phyloP scores from a whole-genome alignment of 1,284 basidiomycete genomes.

The Abortiporus biennis region DNA sequence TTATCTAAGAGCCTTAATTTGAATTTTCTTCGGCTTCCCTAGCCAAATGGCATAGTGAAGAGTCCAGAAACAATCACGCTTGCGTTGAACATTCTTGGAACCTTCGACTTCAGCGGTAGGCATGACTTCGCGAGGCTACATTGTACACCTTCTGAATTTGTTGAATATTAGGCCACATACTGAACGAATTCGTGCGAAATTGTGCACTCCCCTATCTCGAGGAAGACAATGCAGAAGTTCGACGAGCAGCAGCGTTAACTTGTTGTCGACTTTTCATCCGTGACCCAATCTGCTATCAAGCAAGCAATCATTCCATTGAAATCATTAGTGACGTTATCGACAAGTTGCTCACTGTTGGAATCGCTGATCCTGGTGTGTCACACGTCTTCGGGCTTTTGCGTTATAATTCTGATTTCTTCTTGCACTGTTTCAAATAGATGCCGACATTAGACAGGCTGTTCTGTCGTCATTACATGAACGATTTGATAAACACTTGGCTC shows the following conservation, averaged over 20 bases:
- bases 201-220: conserved; percentile 94
- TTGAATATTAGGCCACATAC: conserved; percentile 85
- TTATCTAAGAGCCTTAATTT: conserved; percentile 3
- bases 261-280: conserved; percentile 91
- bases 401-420: no score
- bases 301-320: conserved; percentile 94
- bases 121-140: conserved; percentile 3
- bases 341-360: conserved; percentile 94
- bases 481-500: conserved; percentile 98
- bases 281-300: conserved; percentile 96
- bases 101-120: conserved; percentile 91
- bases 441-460: conserved; percentile 84
- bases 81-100: conserved; percentile 84
- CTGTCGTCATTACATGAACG: conserved; percentile 87
- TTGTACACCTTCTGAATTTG: conserved; percentile 1
- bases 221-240: conserved; percentile 86
- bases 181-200: conserved; percentile 95
- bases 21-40: not conserved
- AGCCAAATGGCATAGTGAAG: conserved; percentile 35
- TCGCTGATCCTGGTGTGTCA: conserved; percentile 88
- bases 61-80: conserved; percentile 77
- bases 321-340: conserved; percentile 98
- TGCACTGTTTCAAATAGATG: conserved; percentile 43
- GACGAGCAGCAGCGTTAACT: conserved; percentile 88
- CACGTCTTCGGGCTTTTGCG: no score